Evolutionary conservation across 2,329 filamentous ascomycete species (phyloP).

Genomic region (Pseudocercospora crystallina): DNA sequence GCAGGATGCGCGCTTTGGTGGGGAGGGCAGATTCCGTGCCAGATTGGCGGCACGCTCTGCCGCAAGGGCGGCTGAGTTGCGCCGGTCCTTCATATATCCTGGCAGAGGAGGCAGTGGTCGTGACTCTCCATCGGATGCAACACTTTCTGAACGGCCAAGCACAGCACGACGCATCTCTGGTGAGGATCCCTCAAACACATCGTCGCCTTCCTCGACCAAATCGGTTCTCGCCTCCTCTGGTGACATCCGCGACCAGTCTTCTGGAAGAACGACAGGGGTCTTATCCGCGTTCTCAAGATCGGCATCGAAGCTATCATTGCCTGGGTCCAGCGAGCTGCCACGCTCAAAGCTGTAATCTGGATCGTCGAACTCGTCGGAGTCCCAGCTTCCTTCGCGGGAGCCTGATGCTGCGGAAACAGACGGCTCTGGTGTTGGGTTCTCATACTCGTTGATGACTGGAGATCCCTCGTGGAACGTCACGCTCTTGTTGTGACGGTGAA

Average conservation of each 20-base stretch:
- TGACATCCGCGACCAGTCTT: constrained; percentile 86
- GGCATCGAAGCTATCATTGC: constrained; percentile 83
- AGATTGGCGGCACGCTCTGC: constrained; percentile 69
- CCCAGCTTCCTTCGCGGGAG: constrained; percentile 90
- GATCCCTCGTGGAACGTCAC: constrained; percentile 95
- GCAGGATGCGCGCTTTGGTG: constrained; percentile 64
- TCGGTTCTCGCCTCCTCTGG: constrained; percentile 61
- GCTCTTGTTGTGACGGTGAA: constrained; percentile 88
- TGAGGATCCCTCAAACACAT: constrained; percentile 62
- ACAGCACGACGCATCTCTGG: constrained; percentile 54
- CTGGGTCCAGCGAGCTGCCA: constrained; percentile 56
- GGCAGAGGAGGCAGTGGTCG: constrained; percentile 86
- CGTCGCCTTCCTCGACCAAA: constrained; percentile 57
- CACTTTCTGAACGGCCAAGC: constrained; percentile 67
- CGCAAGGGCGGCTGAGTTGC: constrained; percentile 63
- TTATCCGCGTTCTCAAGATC: constrained; percentile 95
- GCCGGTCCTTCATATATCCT: constrained; percentile 54
- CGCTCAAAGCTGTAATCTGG: constrained; percentile 64
- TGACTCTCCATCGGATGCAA: constrained; percentile 75
- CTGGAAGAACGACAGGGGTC: constrained; percentile 94
- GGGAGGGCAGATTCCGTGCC: constrained; percentile 69
- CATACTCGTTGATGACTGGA: constrained; percentile 94
- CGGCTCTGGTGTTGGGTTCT: constrained; percentile 95
- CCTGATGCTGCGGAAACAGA: constrained; percentile 79
- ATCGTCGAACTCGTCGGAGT: constrained; percentile 72